A percentile compares a stretch with the other conserved stretches of the same genome.
phyloP scores from a whole-genome alignment of 2,329 filamentous ascomycete genomes.

The Curvularia spicifera region DNA sequence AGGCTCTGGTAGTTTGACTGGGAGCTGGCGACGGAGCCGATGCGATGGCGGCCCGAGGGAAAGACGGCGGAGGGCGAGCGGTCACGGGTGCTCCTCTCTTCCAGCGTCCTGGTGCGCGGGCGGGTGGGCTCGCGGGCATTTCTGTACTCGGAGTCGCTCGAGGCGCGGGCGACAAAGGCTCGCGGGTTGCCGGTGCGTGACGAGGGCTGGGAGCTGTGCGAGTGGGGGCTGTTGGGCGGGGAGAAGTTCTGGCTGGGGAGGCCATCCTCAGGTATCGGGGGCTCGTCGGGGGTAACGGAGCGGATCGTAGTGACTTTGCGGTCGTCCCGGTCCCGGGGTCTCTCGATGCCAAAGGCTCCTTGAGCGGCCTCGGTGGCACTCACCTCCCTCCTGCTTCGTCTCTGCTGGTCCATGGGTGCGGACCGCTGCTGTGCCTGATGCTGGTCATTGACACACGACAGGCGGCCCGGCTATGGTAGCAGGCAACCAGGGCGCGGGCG shows the following conservation, averaged over 20 bases:
- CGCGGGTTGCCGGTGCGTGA: slow-evolving; percentile 34
- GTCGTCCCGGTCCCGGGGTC: slow-evolving; percentile 27
- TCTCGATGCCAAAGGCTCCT: slow-evolving; percentile 22
- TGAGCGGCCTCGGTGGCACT: slow-evolving; percentile 31
- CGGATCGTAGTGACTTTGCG: slow-evolving; percentile 56
- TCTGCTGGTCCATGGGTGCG: slow-evolving; percentile 38
- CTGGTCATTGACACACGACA: slow-evolving; percentile 25
- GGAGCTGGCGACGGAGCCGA: slow-evolving; percentile 71
- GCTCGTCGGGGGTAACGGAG: slow-evolving; percentile 68
- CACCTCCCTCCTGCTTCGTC: slow-evolving; percentile 36
- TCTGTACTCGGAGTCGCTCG: slow-evolving; percentile 44
- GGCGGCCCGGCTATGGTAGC: slow-evolving; percentile 22
- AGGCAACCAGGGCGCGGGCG: slow-evolving; percentile 21
- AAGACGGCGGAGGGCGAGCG: slow-evolving; percentile 51
- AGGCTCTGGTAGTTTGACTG: slow-evolving; percentile 59
- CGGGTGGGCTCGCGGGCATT: slow-evolving; percentile 57
- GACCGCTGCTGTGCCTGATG: slow-evolving; percentile 22
- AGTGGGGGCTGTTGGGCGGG: slow-evolving; percentile 43
- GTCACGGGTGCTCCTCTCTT: slow-evolving; percentile 52
- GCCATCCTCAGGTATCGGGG: slow-evolving; percentile 28
- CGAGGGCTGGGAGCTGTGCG: slow-evolving; percentile 18
- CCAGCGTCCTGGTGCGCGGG: slow-evolving; percentile 59
- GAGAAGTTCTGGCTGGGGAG: slow-evolving; percentile 24
- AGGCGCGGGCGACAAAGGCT: slow-evolving; percentile 39
- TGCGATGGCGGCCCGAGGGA: slow-evolving; percentile 63